These are phyloP conservation scores for Citrullus colocynthis DNA, from an alignment of 306 rosid species.

Conservation along the genomic window DNA sequence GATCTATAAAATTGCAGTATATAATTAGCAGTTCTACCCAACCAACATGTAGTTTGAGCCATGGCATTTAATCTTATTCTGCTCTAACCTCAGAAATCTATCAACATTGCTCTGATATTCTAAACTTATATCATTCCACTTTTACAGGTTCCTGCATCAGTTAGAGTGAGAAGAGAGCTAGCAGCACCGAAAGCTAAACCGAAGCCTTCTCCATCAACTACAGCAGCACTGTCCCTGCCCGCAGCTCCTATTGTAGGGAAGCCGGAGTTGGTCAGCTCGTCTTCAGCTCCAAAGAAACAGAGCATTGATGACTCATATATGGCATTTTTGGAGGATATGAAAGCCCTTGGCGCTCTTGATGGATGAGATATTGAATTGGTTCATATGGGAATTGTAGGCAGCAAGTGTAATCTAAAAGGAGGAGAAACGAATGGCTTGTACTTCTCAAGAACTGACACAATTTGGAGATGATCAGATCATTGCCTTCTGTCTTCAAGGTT, in stretches of 20 bases:
- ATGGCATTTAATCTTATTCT: neutral
- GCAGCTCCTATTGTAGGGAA: conserved; percentile 38
- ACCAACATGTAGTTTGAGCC: neutral
- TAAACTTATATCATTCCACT: neutral
- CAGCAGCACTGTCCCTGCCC: conserved; percentile 25
- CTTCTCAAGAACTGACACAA: neutral
- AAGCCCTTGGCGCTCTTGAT: conserved; percentile 94
- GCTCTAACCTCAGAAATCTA: neutral
- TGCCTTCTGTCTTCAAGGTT: neutral
- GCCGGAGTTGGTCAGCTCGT: conserved; percentile 33
- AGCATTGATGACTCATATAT: conserved; percentile 70
- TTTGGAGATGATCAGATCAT: neutral
- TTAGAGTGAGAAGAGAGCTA: conserved; percentile 84
- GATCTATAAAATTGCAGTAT: neutral
- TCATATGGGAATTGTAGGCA: neutral
- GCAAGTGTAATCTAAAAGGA: neutral
- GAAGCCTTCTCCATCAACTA: conserved; percentile 37
- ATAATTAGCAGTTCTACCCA: neutral
- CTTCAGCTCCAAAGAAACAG: conserved; percentile 42
- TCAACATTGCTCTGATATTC: neutral
- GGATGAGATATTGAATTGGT: conserved; percentile 22
- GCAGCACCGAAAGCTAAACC: conserved; percentile 55
- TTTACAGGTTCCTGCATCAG: conserved; percentile 91
- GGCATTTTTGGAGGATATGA: conserved; percentile 91
- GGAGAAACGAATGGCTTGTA: neutral